A percentile compares a stretch with the other conserved stretches of the same genome.
Conservation (phyloP, 352 stramenopile genomes). For the Globisporangium sylvaticum region DNA sequence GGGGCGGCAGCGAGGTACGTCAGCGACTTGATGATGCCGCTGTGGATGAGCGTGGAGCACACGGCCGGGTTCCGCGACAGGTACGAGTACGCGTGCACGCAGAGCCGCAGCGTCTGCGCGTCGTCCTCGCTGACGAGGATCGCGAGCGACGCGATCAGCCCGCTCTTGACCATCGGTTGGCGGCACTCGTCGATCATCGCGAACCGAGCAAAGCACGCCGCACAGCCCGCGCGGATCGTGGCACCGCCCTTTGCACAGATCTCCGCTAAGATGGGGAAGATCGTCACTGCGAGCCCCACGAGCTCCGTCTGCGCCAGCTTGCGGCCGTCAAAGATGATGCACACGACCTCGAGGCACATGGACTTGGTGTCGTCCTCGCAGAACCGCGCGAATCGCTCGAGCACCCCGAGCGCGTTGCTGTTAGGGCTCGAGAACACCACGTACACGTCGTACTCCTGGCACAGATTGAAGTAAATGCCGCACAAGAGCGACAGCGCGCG, state of each 20-base stretch:
- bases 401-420: conserved; percentile 25
- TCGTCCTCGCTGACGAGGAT: conserved; percentile 50
- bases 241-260: conserved; percentile 30
- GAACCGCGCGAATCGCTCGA: conserved; percentile 35
- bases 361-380: conserved; percentile 33
- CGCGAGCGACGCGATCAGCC: conserved; percentile 44
- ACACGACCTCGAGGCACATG: conserved; percentile 64
- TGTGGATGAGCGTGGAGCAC: conserved; percentile 43
- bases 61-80: conserved; percentile 46
- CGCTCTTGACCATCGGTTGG: conserved; percentile 40
- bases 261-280: conserved; percentile 42
- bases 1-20: conserved; percentile 60
- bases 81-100: conserved; percentile 63
- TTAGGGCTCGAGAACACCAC: conserved; percentile 25
- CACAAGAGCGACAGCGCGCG: conserved; percentile 37
- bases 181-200: conserved; percentile 54
- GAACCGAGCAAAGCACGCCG: conserved; percentile 67
- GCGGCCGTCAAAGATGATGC: conserved; percentile 56
- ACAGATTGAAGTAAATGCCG: conserved; percentile 60
- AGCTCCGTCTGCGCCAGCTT: conserved; percentile 38
- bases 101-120: conserved; percentile 49
- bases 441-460: conserved; percentile 60
- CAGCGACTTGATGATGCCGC: conserved; percentile 70
- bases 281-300: conserved; percentile 29
- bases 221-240: conserved; percentile 37